Percentiles rank a stretch among this genome's conserved stretches.
Conservation (phyloP, 345 rosid species). For the Acer negundo region DNA sequence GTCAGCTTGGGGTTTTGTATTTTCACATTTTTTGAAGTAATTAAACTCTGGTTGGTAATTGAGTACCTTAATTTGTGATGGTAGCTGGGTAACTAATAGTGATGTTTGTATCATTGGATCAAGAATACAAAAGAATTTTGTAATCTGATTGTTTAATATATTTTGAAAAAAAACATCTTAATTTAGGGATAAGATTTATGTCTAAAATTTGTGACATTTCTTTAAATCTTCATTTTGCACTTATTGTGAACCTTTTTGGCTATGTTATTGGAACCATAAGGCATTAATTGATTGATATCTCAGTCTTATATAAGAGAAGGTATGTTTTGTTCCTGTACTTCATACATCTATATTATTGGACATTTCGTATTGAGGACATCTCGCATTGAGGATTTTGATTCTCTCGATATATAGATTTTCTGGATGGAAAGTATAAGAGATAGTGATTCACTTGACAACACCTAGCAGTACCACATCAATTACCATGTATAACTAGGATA, state of each 20-base stretch:
- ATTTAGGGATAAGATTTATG: background rate
- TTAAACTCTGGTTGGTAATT: background rate
- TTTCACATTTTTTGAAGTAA: background rate
- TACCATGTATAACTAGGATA: too few species aligned
- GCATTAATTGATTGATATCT: background rate
- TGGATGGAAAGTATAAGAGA: background rate
- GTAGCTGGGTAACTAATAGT: background rate
- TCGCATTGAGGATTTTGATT: background rate
- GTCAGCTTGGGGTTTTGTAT: background rate
- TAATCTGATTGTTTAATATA: background rate
- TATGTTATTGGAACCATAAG: background rate
- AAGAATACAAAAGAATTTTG: background rate
- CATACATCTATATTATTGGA: constrained; percentile 3
- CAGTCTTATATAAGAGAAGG: background rate
- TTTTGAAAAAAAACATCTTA: background rate
- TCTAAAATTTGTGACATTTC: background rate
- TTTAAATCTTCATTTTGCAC: background rate
- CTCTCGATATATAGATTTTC: background rate
- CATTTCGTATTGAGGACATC: background rate
- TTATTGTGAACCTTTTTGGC: background rate
- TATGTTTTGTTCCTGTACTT: background rate
- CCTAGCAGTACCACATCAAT: too few species aligned
- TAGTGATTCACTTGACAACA: too few species aligned
- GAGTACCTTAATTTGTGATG: background rate
- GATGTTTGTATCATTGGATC: background rate